Evolutionary conservation across 176 grass and related monocot genomes (phyloP).

Genomic region (Hsuehochloa calcarea): DNA sequence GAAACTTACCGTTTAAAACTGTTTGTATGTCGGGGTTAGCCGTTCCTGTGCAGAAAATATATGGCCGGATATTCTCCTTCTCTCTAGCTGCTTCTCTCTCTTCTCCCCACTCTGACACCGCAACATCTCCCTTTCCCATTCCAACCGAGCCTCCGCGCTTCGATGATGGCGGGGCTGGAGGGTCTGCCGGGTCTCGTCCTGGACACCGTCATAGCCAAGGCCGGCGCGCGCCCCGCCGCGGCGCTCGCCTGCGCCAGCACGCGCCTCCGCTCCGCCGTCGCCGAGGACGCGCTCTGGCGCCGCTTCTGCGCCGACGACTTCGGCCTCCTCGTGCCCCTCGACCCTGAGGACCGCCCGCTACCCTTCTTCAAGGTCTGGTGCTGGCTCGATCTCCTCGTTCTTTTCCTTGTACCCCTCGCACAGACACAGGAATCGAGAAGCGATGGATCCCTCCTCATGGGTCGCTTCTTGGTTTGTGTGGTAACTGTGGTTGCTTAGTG

Average conservation of each 20-base stretch:
- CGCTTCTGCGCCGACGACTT: conserved; percentile 69
- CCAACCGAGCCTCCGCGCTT: not conserved
- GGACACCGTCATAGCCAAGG: conserved; percentile 64
- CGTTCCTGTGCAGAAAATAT: too few relatives aligned
- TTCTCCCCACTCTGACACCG: not conserved
- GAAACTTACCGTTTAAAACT: too few relatives aligned
- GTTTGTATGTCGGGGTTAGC: too few relatives aligned
- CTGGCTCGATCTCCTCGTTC: not conserved
- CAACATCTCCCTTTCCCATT: not conserved
- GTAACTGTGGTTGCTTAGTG: not conserved
- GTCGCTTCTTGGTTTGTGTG: not conserved
- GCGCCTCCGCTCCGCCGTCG: conserved; percentile 46
- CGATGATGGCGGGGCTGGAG: conserved; percentile 51
- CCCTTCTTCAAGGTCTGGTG: conserved; percentile 68
- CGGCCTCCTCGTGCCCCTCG: conserved; percentile 48
- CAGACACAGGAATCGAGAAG: not conserved
- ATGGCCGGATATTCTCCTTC: not conserved
- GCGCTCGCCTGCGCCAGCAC: conserved; percentile 64
- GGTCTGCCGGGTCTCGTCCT: conserved; percentile 49
- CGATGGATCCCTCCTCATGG: not conserved
- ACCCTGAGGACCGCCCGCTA: conserved; percentile 53
- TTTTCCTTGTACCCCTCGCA: not conserved
- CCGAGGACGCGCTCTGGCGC: conserved; percentile 66
- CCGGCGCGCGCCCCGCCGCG: conserved; percentile 47
- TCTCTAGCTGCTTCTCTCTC: not conserved